These are phyloP conservation scores for Cyclanthera cordifolia DNA, from an alignment of 306 rosid species.

Conservation along the genomic window DNA sequence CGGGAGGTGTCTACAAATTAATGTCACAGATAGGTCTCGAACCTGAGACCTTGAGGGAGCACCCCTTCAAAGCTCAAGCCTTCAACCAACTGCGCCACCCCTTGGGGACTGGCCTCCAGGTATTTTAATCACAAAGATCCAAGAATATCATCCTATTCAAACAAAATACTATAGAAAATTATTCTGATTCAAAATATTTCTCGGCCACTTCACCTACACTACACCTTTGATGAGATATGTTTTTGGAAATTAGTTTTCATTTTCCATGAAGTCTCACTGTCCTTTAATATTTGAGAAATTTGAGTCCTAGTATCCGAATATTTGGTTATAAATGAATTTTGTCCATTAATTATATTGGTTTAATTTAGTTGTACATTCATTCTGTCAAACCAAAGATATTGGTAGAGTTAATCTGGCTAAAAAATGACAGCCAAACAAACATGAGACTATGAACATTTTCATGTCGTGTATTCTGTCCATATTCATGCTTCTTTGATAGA, in stretches of 20 bases:
- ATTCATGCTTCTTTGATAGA: neutral
- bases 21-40: no score
- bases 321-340: neutral
- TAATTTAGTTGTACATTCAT: neutral
- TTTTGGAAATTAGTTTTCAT: neutral
- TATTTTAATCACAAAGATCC: neutral
- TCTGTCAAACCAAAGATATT: neutral
- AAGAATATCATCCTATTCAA: neutral
- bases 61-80: no score
- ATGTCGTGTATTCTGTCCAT: neutral
- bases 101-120: neutral
- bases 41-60: no score
- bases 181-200: neutral
- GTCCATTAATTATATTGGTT: neutral
- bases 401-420: neutral
- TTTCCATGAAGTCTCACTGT: neutral
- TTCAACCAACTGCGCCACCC: no score
- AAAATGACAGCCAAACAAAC: neutral
- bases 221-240: neutral
- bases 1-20: no score
- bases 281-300: neutral
- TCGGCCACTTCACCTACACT: neutral
- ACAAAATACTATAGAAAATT: neutral
- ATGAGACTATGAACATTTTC: neutral
- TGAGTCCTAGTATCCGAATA: neutral